Evolutionary conservation across 176 grass and related monocot species (phyloP).

Genomic region (Ampelocalamus luodianensis): DNA sequence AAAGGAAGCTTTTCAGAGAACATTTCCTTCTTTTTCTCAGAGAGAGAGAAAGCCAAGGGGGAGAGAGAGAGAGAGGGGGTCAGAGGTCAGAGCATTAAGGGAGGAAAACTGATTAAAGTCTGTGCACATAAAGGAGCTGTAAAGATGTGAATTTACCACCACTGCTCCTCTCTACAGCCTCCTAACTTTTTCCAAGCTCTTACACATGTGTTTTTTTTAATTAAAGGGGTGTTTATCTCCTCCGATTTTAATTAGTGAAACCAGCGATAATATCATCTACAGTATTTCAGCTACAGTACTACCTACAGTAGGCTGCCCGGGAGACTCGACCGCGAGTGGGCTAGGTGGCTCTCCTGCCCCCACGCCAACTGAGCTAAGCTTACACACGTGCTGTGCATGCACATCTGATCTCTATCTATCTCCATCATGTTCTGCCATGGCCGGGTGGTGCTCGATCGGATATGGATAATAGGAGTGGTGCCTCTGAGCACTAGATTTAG

Average conservation of each 20-base stretch:
- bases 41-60: conserved; percentile 20
- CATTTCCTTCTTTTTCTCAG: conserved; percentile 59
- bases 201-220: conserved; percentile 50
- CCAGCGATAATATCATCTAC: no score
- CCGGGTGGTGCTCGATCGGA: background rate
- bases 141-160: conserved; percentile 72
- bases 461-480: background rate
- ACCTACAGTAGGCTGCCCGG: no score
- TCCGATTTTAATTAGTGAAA: no score
- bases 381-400: conserved; percentile 20
- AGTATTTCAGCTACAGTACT: no score
- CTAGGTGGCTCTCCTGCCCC: no score
- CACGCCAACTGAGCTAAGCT: no score
- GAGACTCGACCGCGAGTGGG: no score
- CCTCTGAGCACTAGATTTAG: conserved; percentile 39
- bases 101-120: conserved; percentile 69
- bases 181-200: conserved; percentile 35
- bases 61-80: conserved; percentile 12
- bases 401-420: conserved; percentile 25
- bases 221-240: no score
- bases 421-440: conserved; percentile 28
- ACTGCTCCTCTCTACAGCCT: background rate
- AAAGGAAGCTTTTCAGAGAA: conserved; percentile 92
- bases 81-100: conserved; percentile 67
- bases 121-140: conserved; percentile 57